Base-by-base conservation (phyloP, 257 asterid genomes). In the Capsicum pubescens region DNA sequence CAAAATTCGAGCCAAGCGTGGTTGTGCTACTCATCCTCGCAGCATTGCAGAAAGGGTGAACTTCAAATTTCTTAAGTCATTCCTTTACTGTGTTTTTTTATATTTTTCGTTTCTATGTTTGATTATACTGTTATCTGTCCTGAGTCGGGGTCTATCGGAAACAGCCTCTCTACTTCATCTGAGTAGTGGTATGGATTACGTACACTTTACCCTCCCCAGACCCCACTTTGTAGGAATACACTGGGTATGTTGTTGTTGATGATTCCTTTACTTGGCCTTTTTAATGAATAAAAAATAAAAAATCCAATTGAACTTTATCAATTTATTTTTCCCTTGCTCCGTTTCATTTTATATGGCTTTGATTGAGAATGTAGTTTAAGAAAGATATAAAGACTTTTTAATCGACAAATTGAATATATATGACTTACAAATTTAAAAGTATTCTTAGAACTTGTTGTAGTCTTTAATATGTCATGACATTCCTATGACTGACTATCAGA, bases 11-110 rank as follows among this genome's bases (percentile, higher is more conserved):
- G 98, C 98, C 15, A 94, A 94, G 88, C 97, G 98, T 16, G 98
- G 98, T 52, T 94, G 88, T 79, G 98, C 98, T 78, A 94, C 98
- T 8, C 98, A 94, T 88, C 98, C 98, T 86, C 98, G 98, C 58
- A 94, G 98, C 91, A 93, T 94, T 86, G 98, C 98, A 35, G 98
- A 94, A 85, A 86, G 98, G 92, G 98, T 94, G 66, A 56, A 83
- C 71, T 32, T 21, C 57, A 46, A 16, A 15, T 55, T 15, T 17
- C 56, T 14, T 21, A 9, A 56, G 44, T 55, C n/a, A 32, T 58
- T 12, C 36, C 77, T 63, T 44, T 68, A 35, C 12, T 6, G 32
- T 26, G 32, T 26, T 1, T 26, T 26, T 26, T 26, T 26, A 26
- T 26, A 26, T 26, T 26, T 26, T 26, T 26, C 32, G 32, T 26